A percentile compares a stretch with the other conserved stretches of the same genome.
Conservation (phyloP, 2,329 filamentous ascomycete genomes). For the Cladophialophora exuberans region DNA sequence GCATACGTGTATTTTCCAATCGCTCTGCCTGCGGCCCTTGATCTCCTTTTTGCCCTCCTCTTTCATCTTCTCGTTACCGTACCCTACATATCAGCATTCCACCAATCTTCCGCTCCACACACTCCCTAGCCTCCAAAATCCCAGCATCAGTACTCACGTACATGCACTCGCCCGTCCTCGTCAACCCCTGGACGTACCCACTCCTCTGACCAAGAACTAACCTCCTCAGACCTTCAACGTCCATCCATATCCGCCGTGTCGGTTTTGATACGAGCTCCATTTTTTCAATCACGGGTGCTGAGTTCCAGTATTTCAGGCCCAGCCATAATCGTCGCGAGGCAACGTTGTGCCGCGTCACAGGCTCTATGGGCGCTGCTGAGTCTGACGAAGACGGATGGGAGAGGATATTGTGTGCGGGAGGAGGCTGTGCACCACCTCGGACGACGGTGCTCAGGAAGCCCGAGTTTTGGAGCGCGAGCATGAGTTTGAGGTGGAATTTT, state of each 20-base stretch:
- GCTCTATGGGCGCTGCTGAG: constrained; percentile 46
- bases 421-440: constrained; percentile 67
- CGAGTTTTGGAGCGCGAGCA: constrained; percentile 76
- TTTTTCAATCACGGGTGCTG: constrained; percentile 73
- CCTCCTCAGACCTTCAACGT: constrained; percentile 62
- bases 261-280: constrained; percentile 73
- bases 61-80: constrained; percentile 8
- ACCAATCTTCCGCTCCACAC: constrained; percentile 77
- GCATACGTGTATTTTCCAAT: too few relatives aligned
- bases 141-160: constrained; percentile 78
- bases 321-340: constrained; percentile 79
- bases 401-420: constrained; percentile 55
- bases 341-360: constrained; percentile 71
- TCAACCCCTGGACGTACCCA: constrained; percentile 71
- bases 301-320: constrained; percentile 86
- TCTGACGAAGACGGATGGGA: constrained; percentile 51
- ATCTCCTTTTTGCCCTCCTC: constrained; percentile 3
- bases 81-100: constrained; percentile 77
- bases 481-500: constrained; percentile 76
- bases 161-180: constrained; percentile 76
- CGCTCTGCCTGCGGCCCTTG: too few relatives aligned
- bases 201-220: constrained; percentile 71
- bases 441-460: constrained; percentile 82
- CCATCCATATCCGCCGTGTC: constrained; percentile 70
- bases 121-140: constrained; percentile 80